Evolutionary conservation across 2,329 filamentous ascomycete genomes (phyloP).

Genomic region (Colletotrichum spinosum): DNA sequence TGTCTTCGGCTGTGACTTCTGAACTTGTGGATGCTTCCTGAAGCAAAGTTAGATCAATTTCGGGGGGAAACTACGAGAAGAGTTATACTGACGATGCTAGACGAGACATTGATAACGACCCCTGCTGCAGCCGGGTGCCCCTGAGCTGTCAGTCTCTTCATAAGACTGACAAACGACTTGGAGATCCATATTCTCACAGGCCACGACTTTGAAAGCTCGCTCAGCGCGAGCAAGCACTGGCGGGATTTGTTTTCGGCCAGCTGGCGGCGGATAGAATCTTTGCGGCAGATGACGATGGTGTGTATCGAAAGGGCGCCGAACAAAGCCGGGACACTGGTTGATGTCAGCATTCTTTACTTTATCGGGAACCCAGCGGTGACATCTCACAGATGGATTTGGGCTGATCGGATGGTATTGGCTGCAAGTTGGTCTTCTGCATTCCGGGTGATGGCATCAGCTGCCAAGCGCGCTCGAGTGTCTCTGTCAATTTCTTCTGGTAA

Average conservation of each 20-base stretch:
- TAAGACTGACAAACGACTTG: constrained; percentile 16
- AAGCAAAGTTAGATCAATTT: background rate
- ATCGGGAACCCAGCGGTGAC: too few relatives aligned
- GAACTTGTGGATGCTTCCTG: background rate
- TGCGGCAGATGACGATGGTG: constrained; percentile 19
- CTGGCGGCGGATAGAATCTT: constrained; percentile 14
- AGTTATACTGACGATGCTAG: constrained; percentile 10
- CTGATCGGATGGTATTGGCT: background rate
- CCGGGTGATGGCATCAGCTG: constrained; percentile 26
- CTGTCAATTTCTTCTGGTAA: constrained; percentile 9
- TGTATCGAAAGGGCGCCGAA: constrained; percentile 27
- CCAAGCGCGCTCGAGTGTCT: constrained; percentile 10
- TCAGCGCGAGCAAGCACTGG: constrained; percentile 18
- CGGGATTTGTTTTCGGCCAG: constrained; percentile 23
- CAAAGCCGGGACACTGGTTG: constrained; percentile 12
- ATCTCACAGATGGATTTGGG: constrained; percentile 17
- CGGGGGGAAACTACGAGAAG: background rate
- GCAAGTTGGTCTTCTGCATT: constrained; percentile 28
- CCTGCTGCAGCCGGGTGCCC: background rate
- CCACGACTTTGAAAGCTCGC: constrained; percentile 27
- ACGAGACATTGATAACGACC: constrained; percentile 7
- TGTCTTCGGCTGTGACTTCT: too few relatives aligned
- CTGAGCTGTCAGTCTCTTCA: constrained; percentile 25
- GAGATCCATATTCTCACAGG: constrained; percentile 23
- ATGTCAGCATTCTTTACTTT: background rate